Evolutionary conservation across 345 rosid species (phyloP).

Genomic region (Citrus sinensis): DVS_A1.0 CM039167.1:2060501-2061000

Average conservation of each 20-base stretch:
- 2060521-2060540: conserved; percentile 79
- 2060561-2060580: conserved; percentile 78
- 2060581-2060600: conserved; percentile 62
- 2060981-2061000: conserved; percentile 95
- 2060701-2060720: conserved; percentile 97
- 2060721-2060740: too few species aligned
- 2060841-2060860: conserved; percentile 70
- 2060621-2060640: conserved; percentile 80
- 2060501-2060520: conserved; percentile 44
- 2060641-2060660: conserved; percentile 73
- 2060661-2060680: conserved; percentile 62
- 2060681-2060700: conserved; percentile 91
- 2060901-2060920: conserved; percentile 61
- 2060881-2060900: conserved; percentile 93
- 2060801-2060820: conserved; percentile 32
- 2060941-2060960: conserved; percentile 53
- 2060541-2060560: conserved; percentile 68
- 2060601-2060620: conserved; percentile 84
- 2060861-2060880: conserved; percentile 80
- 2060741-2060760: too few species aligned
- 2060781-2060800: background rate
- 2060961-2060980: conserved; percentile 79
- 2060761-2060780: background rate
- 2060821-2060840: conserved; percentile 71
- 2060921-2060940: conserved; percentile 68